Evolutionary conservation across 176 grass and related monocot species (phyloP).

Genomic region (Guadua angustifolia): DNA sequence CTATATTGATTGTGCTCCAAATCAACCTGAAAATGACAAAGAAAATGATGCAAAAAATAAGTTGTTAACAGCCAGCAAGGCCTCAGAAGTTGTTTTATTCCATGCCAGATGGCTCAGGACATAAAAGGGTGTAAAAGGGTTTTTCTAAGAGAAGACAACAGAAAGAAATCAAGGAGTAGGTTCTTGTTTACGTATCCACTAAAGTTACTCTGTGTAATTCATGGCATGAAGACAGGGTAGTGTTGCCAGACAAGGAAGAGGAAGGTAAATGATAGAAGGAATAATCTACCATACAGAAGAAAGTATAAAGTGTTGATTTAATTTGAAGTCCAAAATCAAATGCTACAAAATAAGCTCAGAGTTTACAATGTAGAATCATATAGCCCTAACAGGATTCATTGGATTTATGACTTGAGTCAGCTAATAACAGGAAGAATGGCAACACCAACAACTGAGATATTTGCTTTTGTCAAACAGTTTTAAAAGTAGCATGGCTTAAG

Average conservation of each 20-base stretch:
- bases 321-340: neutral
- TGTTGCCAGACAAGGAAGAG: neutral
- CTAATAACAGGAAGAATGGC: neutral
- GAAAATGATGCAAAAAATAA: slow-evolving; percentile 22
- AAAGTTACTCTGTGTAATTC: neutral
- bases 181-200: neutral
- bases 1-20: slow-evolving; percentile 99
- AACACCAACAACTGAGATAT: neutral
- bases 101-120: slow-evolving; percentile 11
- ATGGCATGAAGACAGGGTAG: slow-evolving; percentile 15
- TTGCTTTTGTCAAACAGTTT: slow-evolving; percentile 1
- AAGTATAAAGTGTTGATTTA: slow-evolving; percentile 48
- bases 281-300: neutral
- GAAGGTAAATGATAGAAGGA: slow-evolving; percentile 19
- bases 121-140: slow-evolving; percentile 25
- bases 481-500: slow-evolving; percentile 4
- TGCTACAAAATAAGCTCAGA: neutral
- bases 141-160: neutral
- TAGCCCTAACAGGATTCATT: neutral
- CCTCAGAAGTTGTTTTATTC: slow-evolving; percentile 11
- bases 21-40: slow-evolving; percentile 78
- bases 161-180: slow-evolving; percentile 22
- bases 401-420: neutral
- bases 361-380: neutral
- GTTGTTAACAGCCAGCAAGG: neutral